Conservation (phyloP, 371 early-diverging fungal species). For the Coemansia sp. region DNA sequence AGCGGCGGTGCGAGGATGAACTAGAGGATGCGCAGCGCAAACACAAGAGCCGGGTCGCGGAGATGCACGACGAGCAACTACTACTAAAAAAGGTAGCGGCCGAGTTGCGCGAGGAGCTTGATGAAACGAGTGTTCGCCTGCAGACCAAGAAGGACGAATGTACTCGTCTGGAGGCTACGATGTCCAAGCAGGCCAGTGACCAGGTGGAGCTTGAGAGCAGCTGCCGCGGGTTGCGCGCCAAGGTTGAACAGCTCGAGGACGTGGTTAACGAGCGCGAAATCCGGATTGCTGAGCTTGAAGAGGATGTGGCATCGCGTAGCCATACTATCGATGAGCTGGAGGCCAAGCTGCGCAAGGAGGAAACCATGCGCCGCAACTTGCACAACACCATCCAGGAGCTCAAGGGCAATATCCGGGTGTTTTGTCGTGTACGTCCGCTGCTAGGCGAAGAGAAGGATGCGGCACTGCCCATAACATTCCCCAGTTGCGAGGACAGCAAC, state of each 20-base stretch:
- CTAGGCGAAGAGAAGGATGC: constrained; percentile 33
- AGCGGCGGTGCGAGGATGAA: constrained; percentile 55
- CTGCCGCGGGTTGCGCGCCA: constrained; percentile 50
- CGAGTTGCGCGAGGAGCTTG: constrained; percentile 47
- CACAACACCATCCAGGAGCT: constrained; percentile 96
- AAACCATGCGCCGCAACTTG: constrained; percentile 72
- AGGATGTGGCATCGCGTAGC: constrained; percentile 47
- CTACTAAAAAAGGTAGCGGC: constrained; percentile 50
- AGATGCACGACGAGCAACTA: constrained; percentile 51
- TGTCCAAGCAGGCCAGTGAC: constrained; percentile 55
- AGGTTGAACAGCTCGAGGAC: constrained; percentile 56
- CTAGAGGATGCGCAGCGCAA: constrained; percentile 48
- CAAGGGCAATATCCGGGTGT: constrained; percentile 97
- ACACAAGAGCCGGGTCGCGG: constrained; percentile 52
- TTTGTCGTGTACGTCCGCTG: constrained; percentile 92
- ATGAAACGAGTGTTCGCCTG: constrained; percentile 26
- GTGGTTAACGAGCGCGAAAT: constrained; percentile 52
- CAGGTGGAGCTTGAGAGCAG: constrained; percentile 54
- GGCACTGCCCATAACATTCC: constrained; percentile 42
- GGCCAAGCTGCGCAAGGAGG: constrained; percentile 68
- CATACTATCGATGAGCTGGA: constrained; percentile 57
- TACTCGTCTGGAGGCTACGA: constrained; percentile 48
- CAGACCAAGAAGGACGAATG: constrained; percentile 48
- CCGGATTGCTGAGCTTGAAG: constrained; percentile 55
- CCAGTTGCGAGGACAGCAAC: constrained; percentile 53